Conservation (phyloP, 139 green algal species). For the Closterium sp. region DNA sequence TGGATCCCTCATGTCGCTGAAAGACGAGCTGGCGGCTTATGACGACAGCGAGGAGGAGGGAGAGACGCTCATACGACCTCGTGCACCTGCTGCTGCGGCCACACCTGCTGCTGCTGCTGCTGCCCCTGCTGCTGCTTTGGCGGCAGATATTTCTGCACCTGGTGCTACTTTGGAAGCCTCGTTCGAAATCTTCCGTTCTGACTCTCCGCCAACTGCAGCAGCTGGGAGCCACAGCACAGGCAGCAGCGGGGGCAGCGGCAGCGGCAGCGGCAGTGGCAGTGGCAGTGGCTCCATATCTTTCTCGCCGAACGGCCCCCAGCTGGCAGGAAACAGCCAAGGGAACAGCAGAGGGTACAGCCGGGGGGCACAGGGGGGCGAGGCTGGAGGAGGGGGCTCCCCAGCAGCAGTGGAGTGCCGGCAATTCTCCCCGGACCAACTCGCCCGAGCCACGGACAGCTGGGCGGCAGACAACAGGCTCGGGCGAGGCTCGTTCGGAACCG, state of each 20-base stretch:
- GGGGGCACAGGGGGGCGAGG: no score
- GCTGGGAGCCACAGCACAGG: neutral
- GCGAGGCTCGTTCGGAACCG: slow-evolving; percentile 1
- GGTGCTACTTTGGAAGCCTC: no score
- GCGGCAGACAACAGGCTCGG: neutral
- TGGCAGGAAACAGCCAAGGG: no score
- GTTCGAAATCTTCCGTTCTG: no score
- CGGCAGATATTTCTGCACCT: neutral
- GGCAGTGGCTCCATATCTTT: no score
- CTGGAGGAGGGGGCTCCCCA: neutral
- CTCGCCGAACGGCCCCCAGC: no score
- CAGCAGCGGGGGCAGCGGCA: no score
- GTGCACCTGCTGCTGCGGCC: neutral
- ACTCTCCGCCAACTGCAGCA: no score
- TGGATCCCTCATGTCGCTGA: no score
- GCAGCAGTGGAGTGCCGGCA: neutral
- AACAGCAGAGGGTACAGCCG: no score
- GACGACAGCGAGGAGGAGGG: neutral
- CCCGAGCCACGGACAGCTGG: neutral
- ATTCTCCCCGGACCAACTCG: neutral
- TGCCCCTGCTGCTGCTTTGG: neutral
- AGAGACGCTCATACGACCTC: neutral
- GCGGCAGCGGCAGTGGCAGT: no score
- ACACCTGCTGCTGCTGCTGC: neutral
- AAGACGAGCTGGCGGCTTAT: no score